These are phyloP conservation scores for Colletotrichum spinosum DNA, from an alignment of 2,329 filamentous ascomycete genomes.

Conservation along the genomic window DNA sequence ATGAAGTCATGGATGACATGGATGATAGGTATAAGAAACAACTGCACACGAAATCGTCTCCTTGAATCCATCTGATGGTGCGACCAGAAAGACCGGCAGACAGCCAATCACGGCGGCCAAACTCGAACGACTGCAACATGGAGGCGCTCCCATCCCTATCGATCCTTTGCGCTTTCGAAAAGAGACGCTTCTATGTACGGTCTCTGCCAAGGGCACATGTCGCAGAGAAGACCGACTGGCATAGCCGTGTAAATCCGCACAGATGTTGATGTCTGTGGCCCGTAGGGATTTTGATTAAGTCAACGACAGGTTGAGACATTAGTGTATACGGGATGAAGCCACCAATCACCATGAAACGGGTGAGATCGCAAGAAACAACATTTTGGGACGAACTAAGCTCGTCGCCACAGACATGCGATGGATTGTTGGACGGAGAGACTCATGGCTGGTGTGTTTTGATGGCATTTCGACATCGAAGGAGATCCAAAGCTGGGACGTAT, in stretches of 20 bases:
- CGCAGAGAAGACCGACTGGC: not conserved
- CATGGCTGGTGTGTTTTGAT: not conserved
- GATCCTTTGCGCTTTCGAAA: not conserved
- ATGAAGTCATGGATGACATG: slow-evolving; percentile 17
- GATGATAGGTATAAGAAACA: slow-evolving; percentile 14
- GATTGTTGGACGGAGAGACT: not conserved
- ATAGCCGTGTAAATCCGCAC: slow-evolving; percentile 11
- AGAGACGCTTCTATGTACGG: slow-evolving; percentile 22
- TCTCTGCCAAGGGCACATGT: slow-evolving; percentile 14
- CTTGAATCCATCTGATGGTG: slow-evolving; percentile 17
- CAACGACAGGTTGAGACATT: slow-evolving; percentile 22
- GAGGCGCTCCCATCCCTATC: slow-evolving; percentile 13
- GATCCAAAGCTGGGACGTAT: not conserved
- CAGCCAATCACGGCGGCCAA: slow-evolving; percentile 20
- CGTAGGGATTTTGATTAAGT: slow-evolving; percentile 6
- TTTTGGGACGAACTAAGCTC: slow-evolving; percentile 24
- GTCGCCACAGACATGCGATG: slow-evolving; percentile 20
- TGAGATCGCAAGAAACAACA: slow-evolving; percentile 25
- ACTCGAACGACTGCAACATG: not conserved
- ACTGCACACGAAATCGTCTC: slow-evolving; percentile 1
- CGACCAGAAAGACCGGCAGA: not conserved
- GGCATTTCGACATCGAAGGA: not conserved
- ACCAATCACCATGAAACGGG: slow-evolving; percentile 35
- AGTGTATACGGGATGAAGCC: slow-evolving; percentile 16
- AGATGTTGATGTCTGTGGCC: not conserved